Percentiles rank a stretch among this genome's conserved stretches.
These are phyloP conservation scores for Alloascoidea hylecoeti DNA, from an alignment of 805 yeast genomes.

Conservation along the genomic window DNA sequence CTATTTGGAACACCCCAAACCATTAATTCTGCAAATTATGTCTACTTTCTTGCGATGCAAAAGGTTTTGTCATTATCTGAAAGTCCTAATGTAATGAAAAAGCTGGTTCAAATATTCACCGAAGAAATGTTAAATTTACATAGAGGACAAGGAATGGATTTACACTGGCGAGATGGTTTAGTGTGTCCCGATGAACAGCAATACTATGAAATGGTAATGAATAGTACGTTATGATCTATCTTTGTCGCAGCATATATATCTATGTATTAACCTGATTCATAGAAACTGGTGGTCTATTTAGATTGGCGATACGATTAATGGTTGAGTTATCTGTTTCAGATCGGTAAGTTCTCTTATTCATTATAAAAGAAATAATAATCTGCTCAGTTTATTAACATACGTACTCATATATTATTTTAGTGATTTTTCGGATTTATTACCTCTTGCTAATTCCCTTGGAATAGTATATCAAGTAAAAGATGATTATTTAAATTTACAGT, in stretches of 20 bases:
- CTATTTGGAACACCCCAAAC: slow-evolving; percentile 70
- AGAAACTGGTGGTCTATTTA: slow-evolving; percentile 76
- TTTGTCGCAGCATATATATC: not conserved
- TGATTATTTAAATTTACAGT: slow-evolving; percentile 61
- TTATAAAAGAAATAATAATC: too few species aligned
- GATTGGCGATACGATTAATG: slow-evolving; percentile 59
- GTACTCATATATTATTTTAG: too few species aligned
- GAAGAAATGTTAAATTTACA: slow-evolving; percentile 75
- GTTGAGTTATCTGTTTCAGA: slow-evolving; percentile 17
- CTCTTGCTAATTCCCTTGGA: slow-evolving; percentile 67
- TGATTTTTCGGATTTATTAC: slow-evolving; percentile 22
- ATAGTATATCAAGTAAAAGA: slow-evolving; percentile 76
- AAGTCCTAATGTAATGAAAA: slow-evolving; percentile 12
- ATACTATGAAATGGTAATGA: slow-evolving; percentile 69
- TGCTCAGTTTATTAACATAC: too few species aligned
- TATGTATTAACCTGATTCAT: not conserved
- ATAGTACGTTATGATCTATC: slow-evolving; percentile 23
- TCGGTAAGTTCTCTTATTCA: slow-evolving; percentile 1
- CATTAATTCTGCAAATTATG: slow-evolving; percentile 70
- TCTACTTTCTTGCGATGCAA: slow-evolving; percentile 62
- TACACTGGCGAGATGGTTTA: slow-evolving; percentile 71
- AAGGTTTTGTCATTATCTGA: slow-evolving; percentile 23
- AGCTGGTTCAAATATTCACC: slow-evolving; percentile 28
- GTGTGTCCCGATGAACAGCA: slow-evolving; percentile 45
- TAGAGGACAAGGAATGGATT: slow-evolving; percentile 81